Evolutionary conservation across 768 basidiomycete species (phyloP), one percentile per base, ranked within the genome.

Genomic region (Lepiota subincarnata): DNA sequence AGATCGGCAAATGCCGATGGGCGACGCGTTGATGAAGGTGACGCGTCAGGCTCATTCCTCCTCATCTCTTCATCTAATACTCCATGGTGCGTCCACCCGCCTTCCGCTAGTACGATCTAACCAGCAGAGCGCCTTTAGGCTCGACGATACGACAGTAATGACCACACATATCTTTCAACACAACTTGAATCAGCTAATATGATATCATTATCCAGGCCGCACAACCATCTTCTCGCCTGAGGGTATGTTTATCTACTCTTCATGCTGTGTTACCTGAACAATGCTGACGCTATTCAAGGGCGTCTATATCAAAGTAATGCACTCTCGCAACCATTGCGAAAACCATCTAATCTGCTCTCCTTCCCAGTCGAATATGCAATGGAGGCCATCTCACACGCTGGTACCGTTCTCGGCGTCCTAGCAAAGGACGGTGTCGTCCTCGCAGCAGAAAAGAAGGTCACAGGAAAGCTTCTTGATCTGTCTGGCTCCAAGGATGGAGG

Each of bases 211-310:
- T 67, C 63, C 71, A 91, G 87, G 86, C 73, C 87, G 93, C 62
- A 99, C 95, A 61, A 98, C 96, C 57, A 98, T 97, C 75, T 98
- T 98, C 83, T 98, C 95, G 49, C 96, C 96, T 31, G 96, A 99
- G 73, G 96, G 96, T 87, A 67, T 55, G 75, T 65, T 22, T 24
- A 48, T 47, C 44, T 22, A 53, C 24, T 47, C 28, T 46, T 36
- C 35, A 8, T 22, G 57, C 24, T 34, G 55, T 36, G 58, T 53
- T 37, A 6, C 55, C 18, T 57, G 45, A 49, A 45, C 55, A 36
- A 55, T 53, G 43, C n/a, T 43, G 28, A 41, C 26, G 3, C 41
- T 61, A 16, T 55, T n/a, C 59, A 97, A 31, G 94, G 94, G 60
- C 92, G 96, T 57, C 75, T 99, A 52, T 98, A 96, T 71, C 96